Base-by-base conservation (phyloP, 2,329 filamentous ascomycete species). In the Fusarium drepaniforme region DNA sequence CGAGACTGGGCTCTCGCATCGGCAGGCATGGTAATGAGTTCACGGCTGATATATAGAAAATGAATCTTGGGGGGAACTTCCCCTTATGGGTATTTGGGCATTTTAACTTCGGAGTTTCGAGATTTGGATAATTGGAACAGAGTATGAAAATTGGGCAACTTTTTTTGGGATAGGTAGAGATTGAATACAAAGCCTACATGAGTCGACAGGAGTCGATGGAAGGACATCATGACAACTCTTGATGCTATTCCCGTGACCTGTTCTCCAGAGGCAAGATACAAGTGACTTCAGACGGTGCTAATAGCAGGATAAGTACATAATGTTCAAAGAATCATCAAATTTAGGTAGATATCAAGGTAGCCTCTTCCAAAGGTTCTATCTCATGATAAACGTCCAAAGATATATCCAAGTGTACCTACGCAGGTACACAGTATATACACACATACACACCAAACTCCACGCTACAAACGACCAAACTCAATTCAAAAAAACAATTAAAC, bases 401-500 rank as follows among this genome's bases (percentile, higher is more conserved):
- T 33, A 3, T 16, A 25, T 23, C n/a, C 21, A 15, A 25, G 28
- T 21, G 18, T n/a, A 30, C 25, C 9, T 12, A 21, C 11, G 28
- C 11, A 33, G 18, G 28, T 21, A 33, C 9, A 21, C 18, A 33
- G 18, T 33, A 46, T 33, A 21, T n/a, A n/a, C 25, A 53, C 7
- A 51, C 16, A 51, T 51, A n/a, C 8, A 53, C 25, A 53, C 16
- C 25, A 30, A 53, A 53, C 49, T 53, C 49, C 49, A 30, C 49
- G 49, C 49, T 35, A 56, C 28, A 53, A 15, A 49, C 12, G 23
- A 8, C 25, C 12, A 28, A 58, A 60, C n/a, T 25, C n/a, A 18
- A 67, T 64, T 21, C 38, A 72, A 64, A 72, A 72, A 28, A 74
- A 66, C 69, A 68, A 75, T 79, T 75, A 76, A 67, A 62, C 65